Conservation (phyloP, 2,329 filamentous ascomycete genomes). For the Epichloe sibirici region DNA sequence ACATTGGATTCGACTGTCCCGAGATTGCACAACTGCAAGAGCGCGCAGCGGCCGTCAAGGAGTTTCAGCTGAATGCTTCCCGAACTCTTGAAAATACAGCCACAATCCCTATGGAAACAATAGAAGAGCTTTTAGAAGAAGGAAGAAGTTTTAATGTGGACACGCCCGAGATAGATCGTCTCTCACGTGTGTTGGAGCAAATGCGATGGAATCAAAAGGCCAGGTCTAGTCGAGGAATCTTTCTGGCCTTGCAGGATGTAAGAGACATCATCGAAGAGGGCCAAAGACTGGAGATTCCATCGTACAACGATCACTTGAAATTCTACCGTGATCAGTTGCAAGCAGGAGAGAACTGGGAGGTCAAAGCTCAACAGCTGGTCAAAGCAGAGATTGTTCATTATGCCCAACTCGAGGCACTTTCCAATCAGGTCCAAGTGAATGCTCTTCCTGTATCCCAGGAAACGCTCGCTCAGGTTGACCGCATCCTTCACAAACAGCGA, state of each 20-base stretch:
- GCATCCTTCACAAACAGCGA: slow-evolving; percentile 88
- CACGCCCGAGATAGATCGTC: slow-evolving; percentile 71
- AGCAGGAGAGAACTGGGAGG: slow-evolving; percentile 78
- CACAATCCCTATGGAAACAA: slow-evolving; percentile 53
- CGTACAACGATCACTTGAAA: slow-evolving; percentile 67
- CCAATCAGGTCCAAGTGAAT: slow-evolving; percentile 59
- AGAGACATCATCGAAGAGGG: slow-evolving; percentile 67
- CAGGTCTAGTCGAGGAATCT: slow-evolving; percentile 46
- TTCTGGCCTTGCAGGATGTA: slow-evolving; percentile 67
- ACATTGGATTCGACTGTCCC: slow-evolving; percentile 83
- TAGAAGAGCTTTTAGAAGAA: slow-evolving; percentile 84
- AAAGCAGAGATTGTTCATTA: slow-evolving; percentile 87
- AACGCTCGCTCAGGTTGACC: slow-evolving; percentile 72
- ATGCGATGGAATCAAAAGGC: slow-evolving; percentile 82
- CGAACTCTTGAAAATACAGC: slow-evolving; percentile 55
- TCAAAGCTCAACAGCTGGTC: slow-evolving; percentile 85
- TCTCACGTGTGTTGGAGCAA: slow-evolving; percentile 72
- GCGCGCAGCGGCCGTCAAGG: slow-evolving; percentile 70
- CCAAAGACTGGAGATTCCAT: slow-evolving; percentile 61
- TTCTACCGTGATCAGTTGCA: slow-evolving; percentile 65
- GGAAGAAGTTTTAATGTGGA: slow-evolving; percentile 85
- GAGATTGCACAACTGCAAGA: slow-evolving; percentile 81
- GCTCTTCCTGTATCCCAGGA: slow-evolving; percentile 70
- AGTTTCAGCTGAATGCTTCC: slow-evolving; percentile 68
- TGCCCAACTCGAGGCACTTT: slow-evolving; percentile 84